Conservation (phyloP, 306 rosid species). For the Acmispon strigosus region DNA sequence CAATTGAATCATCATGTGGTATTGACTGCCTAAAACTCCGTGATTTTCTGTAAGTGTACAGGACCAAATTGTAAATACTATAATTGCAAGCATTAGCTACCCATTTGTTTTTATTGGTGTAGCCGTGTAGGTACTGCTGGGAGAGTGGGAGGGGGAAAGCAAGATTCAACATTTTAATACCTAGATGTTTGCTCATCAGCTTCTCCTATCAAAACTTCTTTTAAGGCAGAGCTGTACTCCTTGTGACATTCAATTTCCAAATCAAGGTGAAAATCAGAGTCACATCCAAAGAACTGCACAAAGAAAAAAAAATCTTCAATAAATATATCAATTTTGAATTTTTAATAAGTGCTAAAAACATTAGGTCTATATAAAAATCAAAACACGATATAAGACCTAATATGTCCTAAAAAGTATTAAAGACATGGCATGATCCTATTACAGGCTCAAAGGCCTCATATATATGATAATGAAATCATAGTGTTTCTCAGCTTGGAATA, state of each 20-base stretch:
- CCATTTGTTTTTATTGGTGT: not conserved
- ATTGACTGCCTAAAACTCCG: slow-evolving; percentile 40
- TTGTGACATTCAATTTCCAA: slow-evolving; percentile 63
- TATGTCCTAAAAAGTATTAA: not conserved
- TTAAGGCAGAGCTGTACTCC: slow-evolving; percentile 67
- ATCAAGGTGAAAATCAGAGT: slow-evolving; percentile 48
- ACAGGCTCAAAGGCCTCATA: not conserved
- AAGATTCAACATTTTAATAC: slow-evolving; percentile 34
- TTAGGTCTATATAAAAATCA: not conserved
- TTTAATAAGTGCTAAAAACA: not conserved
- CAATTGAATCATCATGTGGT: slow-evolving; percentile 40
- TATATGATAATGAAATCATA: not conserved
- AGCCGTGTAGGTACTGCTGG: not conserved
- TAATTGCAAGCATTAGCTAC: not conserved
- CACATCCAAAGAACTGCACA: slow-evolving; percentile 73
- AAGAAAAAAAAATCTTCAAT: not conserved
- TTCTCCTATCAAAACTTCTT: slow-evolving; percentile 66
- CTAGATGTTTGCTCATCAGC: slow-evolving; percentile 48
- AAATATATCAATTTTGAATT: not conserved
- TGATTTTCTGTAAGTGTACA: slow-evolving; percentile 37
- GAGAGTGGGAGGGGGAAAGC: not conserved
- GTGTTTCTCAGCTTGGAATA: slow-evolving; percentile 14
- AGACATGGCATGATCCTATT: not conserved
- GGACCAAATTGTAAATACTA: slow-evolving; percentile 19
- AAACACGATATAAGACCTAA: not conserved